Conservation (phyloP, 1,139 yeast genomes). For the Candida labiduridarum region DNA sequence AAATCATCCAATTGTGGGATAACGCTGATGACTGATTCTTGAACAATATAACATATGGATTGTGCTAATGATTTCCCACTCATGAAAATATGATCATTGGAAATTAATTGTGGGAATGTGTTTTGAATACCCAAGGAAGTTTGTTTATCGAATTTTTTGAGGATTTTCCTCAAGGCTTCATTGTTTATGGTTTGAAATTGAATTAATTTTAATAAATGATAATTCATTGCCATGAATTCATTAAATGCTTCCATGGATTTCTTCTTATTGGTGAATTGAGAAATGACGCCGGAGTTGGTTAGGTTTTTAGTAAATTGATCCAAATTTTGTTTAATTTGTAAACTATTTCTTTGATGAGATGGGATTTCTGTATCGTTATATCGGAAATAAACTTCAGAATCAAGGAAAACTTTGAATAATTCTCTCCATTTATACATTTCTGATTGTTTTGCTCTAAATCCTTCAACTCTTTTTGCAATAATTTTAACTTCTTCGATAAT, state of each 20-base stretch:
- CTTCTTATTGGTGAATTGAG: constrained; percentile 53
- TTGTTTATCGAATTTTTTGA: constrained; percentile 75
- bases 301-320: constrained; percentile 47
- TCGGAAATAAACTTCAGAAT: constrained; percentile 65
- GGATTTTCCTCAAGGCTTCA: constrained; percentile 65
- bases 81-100: constrained; percentile 48
- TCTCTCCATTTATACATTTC: constrained; percentile 77
- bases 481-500: constrained; percentile 46
- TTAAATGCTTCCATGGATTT: constrained; percentile 49
- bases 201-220: constrained; percentile 56
- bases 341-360: constrained; percentile 42
- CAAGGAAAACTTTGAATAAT: constrained; percentile 64
- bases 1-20: constrained; percentile 78
- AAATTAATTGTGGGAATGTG: constrained; percentile 49
- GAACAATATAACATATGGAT: constrained; percentile 57
- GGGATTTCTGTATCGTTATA: constrained; percentile 47
- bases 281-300: constrained; percentile 40
- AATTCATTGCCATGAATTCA: constrained; percentile 55
- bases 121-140: constrained; percentile 57
- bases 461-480: constrained; percentile 33
- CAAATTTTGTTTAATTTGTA: constrained; percentile 43
- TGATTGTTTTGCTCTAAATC: constrained; percentile 32
- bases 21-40: constrained; percentile 53
- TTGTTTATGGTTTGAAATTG: constrained; percentile 66
- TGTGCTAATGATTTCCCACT: constrained; percentile 55